Evolutionary conservation across 768 basidiomycete genomes (phyloP).

Genomic region (Tylopilus plumbeoviolaceoides): DNA sequence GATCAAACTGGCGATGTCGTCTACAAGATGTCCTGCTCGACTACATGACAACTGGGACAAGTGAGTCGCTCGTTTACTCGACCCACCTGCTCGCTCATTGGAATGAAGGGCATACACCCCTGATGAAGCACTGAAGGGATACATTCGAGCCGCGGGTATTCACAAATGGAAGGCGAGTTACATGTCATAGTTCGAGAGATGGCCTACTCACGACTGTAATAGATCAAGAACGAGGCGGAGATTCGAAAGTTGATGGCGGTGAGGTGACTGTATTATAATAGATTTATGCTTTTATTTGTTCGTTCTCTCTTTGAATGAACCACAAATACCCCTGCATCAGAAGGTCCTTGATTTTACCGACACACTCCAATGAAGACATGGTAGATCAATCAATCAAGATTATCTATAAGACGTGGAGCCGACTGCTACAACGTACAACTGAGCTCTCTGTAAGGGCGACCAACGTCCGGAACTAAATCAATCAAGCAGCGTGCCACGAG

Average conservation of each 20-base stretch:
- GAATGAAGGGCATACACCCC: conserved; percentile 40
- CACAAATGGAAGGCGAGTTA: conserved; percentile 58
- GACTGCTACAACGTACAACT: too few relatives aligned
- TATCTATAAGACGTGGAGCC: too few relatives aligned
- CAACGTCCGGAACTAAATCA: too few relatives aligned
- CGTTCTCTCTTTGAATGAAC: too few relatives aligned
- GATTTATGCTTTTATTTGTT: neutral
- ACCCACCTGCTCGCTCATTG: neutral
- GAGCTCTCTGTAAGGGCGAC: too few relatives aligned
- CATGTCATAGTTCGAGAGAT: neutral
- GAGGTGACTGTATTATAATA: neutral
- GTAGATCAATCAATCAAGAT: too few relatives aligned
- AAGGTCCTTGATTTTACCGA: too few relatives aligned
- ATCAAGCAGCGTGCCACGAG: too few relatives aligned
- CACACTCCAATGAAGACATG: too few relatives aligned
- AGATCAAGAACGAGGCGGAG: conserved; percentile 24
- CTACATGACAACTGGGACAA: conserved; percentile 46
- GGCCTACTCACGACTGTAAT: neutral
- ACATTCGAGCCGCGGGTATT: conserved; percentile 56
- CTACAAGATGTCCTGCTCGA: conserved; percentile 61
- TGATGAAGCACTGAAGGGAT: conserved; percentile 58
- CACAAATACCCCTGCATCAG: too few relatives aligned
- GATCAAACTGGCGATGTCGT: conserved; percentile 67
- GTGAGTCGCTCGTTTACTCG: conserved; percentile 27
- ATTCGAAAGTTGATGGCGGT: conserved; percentile 17